phyloP scores from a whole-genome alignment of 139 green algal species.

The Tetradesmus obliquus region DNA sequence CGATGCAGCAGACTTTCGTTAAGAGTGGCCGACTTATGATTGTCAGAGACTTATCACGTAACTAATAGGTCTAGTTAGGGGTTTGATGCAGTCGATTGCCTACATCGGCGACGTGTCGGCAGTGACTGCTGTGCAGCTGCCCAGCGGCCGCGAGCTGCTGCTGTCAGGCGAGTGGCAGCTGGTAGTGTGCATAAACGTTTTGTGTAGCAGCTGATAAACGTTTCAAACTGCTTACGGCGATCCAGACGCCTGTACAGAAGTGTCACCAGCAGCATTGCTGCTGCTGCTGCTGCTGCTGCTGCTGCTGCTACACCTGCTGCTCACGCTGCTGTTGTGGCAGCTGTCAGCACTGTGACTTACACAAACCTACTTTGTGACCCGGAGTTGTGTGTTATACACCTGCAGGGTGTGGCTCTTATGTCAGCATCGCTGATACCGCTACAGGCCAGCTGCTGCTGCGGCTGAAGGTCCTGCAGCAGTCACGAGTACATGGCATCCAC shows the following conservation, averaged over 20 bases:
- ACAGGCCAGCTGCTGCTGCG: not conserved
- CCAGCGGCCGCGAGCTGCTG: not conserved
- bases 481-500: conserved; percentile 9
- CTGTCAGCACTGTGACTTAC: not conserved
- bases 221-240: too few species aligned
- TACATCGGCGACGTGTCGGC: conserved; percentile 28
- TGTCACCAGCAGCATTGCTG: not conserved
- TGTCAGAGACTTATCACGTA: too few species aligned
- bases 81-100: not conserved
- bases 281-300: not conserved
- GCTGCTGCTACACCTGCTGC: not conserved
- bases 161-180: not conserved
- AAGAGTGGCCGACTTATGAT: too few species aligned
- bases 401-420: conserved; percentile 15
- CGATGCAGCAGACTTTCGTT: not conserved
- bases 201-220: too few species aligned
- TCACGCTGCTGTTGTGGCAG: not conserved
- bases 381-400: not conserved
- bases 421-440: conserved; percentile 4
- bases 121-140: conserved; percentile 5
- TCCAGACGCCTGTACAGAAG: not conserved
- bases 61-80: too few species aligned
- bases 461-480: not conserved
- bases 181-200: not conserved
- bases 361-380: not conserved